Evolutionary conservation across 2,329 filamentous ascomycete species (phyloP), one percentile per base, ranked within the genome.

Genomic region (Xenoacremonium recifei): DNA sequence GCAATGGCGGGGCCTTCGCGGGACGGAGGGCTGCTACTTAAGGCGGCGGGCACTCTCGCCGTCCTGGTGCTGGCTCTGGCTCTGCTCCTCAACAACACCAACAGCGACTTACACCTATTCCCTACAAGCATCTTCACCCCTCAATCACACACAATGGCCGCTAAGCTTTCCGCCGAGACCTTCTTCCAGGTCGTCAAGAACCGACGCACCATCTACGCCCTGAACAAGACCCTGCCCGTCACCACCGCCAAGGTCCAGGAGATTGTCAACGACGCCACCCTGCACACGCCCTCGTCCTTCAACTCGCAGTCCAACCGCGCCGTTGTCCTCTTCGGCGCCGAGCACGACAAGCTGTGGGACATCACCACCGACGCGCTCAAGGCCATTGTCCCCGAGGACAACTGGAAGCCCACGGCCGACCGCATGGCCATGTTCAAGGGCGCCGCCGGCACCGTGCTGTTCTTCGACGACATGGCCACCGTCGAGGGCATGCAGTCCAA

Each of bases 271-370:
- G 65, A 80, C 53, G 74, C 81, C 40, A 72, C 93, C 53, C 72
- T 80, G 45, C 75, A 89, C 64, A 76, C 85, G 2, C 91, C 91
- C 31, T 85, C 80, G 39, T 82, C 84, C 51, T 96, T 96, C 84
- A 96, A 96, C 81, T 87, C 82, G 31, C 91, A 96, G 73, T 82
- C 82, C 54, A 85, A 87, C 53, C 84, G 91, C 45, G 70, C 86
- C 44, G 78, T 95, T 35, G 78, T 96, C 38, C 80, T 96, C 40
- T 76, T 93, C 59, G 84, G 86, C 59, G 79, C 78, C 48, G 87
- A 96, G 67, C 91, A 96, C 73, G 83, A 90, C 58, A 85, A 87
- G 71, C 81, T 95, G 55, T 96, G 91, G 92, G 84, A 89, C 63
- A 74, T 89, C 45, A 76, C 82, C 41, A 67, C 72, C 47, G 80